Base-by-base conservation (phyloP, 352 stramenopile genomes). In the Phytopythium litorale region DNA sequence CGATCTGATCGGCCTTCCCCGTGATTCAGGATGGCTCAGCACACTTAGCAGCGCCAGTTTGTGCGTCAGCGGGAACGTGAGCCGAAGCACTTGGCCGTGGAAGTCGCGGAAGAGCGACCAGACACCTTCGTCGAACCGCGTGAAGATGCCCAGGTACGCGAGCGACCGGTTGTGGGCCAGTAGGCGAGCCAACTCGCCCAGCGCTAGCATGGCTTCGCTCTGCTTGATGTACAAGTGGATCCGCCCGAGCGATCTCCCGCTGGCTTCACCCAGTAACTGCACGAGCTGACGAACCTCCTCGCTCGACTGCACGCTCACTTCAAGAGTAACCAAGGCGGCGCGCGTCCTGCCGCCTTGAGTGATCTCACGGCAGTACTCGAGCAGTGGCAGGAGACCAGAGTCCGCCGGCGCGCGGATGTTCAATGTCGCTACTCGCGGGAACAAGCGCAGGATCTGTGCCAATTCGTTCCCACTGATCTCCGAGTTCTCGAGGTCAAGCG, bases 41-140 rank as follows among this genome's bases (percentile, higher is more conserved):
- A 68, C 62, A 21, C 71, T 78, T 23, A 78, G 60, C 43, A 78
- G 70, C 8, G 68, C 66, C 8, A 45, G 40, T 16, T 73, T 75
- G 21, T 66, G 49, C 11, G 7, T 23, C 50, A 66, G 46, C 0
- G 65, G 58, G 5, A 66, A 63, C 32, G 55, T 19, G 30, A 58
- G 66, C 3, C 60, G 46, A 23, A 75, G 23, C 53, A 69, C 28
- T 52, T 70, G 56, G 7, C 62, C 49, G n/a, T 73, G 62, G 23
- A 38, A 40, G 13, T 48, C 35, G 4, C 38, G 37, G 54, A 59
- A 59, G 9, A 59, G 54, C 21, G 54, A 21, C 54, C 33, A 59
- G 1, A 59, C 35, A 9, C 38, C 16, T 13, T 59, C 54, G 54
- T 59, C 35, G 23, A 50, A 48, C 11, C 21, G 21, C 33, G 35